Conservation (phyloP, 345 rosid genomes). For the Lagerstroemia speciosa region DNA sequence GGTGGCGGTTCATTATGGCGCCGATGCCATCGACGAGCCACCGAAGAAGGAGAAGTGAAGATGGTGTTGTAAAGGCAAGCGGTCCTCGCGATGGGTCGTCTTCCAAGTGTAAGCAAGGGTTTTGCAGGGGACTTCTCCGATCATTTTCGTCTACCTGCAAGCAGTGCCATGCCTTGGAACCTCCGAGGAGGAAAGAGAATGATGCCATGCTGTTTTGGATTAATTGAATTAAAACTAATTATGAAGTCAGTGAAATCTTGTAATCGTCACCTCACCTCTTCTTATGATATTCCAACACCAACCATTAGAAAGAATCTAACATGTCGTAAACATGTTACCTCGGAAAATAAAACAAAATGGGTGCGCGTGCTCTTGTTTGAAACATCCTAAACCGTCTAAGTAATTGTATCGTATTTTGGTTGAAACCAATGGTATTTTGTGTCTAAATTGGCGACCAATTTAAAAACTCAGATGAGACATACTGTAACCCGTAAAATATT, state of each 20-base stretch:
- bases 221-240: background rate
- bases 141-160: conserved; percentile 7
- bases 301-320: no score
- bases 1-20: conserved; percentile 1
- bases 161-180: conserved; percentile 11
- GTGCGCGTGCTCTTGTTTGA: no score
- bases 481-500: no score
- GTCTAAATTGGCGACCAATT: no score
- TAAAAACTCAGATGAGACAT: no score
- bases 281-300: no score
- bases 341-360: no score
- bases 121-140: conserved; percentile 3
- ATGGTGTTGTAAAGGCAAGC: background rate
- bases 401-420: no score
- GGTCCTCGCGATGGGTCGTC: background rate
- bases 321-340: no score
- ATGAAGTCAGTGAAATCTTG: background rate
- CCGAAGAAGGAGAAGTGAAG: background rate
- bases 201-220: background rate
- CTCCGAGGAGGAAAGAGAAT: background rate
- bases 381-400: no score
- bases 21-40: background rate
- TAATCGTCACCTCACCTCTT: background rate
- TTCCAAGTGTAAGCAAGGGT: background rate
- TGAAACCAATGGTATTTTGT: no score